Base-by-base conservation (phyloP, 2,329 filamentous ascomycete species). In the Westerdykella ornata region DNA sequence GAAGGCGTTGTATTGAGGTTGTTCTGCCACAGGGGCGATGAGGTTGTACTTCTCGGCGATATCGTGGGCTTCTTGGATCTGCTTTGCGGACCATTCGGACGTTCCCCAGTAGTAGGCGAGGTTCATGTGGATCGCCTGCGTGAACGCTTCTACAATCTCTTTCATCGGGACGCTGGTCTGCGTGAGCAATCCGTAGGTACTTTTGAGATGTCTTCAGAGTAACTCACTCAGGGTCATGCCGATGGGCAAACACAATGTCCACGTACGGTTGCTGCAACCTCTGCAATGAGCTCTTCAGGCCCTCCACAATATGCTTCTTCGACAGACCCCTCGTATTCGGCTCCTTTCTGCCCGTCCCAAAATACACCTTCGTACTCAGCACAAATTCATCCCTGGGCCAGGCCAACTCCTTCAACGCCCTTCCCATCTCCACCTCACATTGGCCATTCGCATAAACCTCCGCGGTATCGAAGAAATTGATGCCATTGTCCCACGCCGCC, bases 261-360 rank as follows among this genome's bases (percentile, higher is more conserved):
- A 82, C 80, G 54, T 85, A 86, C n/a, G 75, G 74, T 40, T 77
- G 72, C 54, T 81, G 72, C 38, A 85, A 70, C 19, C 81, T 71
- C 49, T 71, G 65, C n/a, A 81, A 63, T 2, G 71, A 77, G 58
- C 68, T 70, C 66, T 80, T 76, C 39, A 80, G 64, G 22, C 77
- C 78, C 63, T 82, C 72, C n/a, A 74, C 65, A 37, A 74, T 69
- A 60, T 74, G 72, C 66, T 74, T 73, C 58, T 64, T 67, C 42
- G 66, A 70, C 30, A 73, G 57, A 38, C 71, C 71, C 31, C 70
- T 62, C n/a, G 72, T 75, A 60, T 75, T 75, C 43, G 75, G 76
- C 64, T 80, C 76, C 63, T 78, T 75, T 47, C 75, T 69, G 9
- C 71, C 72, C 1, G 74, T 77, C 37, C 76, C 77, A 55, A 75